Conservation (phyloP, 2,329 filamentous ascomycete genomes). For the Podosphaera aphanis region DNA sequence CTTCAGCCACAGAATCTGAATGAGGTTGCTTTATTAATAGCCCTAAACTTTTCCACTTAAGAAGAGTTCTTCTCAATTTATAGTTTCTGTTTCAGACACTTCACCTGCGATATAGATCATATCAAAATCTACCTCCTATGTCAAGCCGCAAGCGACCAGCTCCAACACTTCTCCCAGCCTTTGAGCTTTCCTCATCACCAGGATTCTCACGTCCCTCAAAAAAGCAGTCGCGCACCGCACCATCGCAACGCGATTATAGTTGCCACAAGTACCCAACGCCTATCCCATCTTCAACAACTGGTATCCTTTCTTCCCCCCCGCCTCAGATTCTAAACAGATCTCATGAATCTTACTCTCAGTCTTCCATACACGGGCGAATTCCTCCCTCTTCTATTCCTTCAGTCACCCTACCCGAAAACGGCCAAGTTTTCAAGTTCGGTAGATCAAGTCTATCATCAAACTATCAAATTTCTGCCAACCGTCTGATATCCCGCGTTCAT, state of each 20-base stretch:
- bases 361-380: constrained; percentile 44
- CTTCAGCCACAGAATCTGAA: no score
- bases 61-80: neutral
- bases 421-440: constrained; percentile 67
- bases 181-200: constrained; percentile 63
- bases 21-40: no score
- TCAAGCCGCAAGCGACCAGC: constrained; percentile 29
- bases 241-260: constrained; percentile 15
- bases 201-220: constrained; percentile 45
- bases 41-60: neutral
- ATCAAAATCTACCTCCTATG: neutral
- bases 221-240: constrained; percentile 32
- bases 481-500: constrained; percentile 79
- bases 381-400: constrained; percentile 69
- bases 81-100: neutral
- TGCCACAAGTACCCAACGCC: constrained; percentile 64
- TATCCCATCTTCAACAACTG: constrained; percentile 78
- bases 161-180: constrained; percentile 50
- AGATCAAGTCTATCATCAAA: constrained; percentile 89
- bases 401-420: constrained; percentile 57
- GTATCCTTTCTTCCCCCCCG: constrained; percentile 71
- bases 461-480: constrained; percentile 79
- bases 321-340: constrained; percentile 30
- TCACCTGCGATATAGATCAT: neutral
- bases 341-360: constrained; percentile 33